A percentile compares a stretch with the other conserved stretches of the same genome.
phyloP scores from a whole-genome alignment of 345 rosid species.

The Dipteronia dyeriana region DNA sequence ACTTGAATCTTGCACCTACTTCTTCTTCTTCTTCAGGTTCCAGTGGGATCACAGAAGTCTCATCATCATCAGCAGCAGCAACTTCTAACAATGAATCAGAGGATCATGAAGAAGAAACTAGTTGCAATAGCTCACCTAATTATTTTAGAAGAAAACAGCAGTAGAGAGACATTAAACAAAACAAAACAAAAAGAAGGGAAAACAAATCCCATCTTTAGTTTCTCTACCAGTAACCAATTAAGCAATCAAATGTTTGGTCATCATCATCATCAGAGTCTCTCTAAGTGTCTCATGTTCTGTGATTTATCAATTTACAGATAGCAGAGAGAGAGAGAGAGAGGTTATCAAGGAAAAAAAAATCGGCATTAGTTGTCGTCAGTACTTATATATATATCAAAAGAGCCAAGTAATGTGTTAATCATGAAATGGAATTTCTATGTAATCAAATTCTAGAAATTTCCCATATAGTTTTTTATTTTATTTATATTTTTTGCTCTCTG shows the following conservation, averaged over 20 bases:
- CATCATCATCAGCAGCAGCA: background rate
- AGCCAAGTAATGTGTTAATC: conserved; percentile 16
- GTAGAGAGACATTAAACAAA: conserved; percentile 16
- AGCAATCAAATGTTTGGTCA: conserved; percentile 35
- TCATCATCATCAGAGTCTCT: conserved; percentile 19
- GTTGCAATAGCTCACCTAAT: conserved; percentile 65
- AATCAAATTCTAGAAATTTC: conserved; percentile 19
- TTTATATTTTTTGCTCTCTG: background rate
- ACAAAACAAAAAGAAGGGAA: background rate
- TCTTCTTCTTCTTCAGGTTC: conserved; percentile 70
- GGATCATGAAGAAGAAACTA: conserved; percentile 69
- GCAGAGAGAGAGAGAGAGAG: conserved; percentile 15
- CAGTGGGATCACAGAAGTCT: conserved; percentile 80
- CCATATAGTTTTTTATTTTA: background rate
- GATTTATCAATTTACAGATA: conserved; percentile 23
- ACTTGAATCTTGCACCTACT: conserved; percentile 60
- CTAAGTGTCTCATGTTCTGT: conserved; percentile 23
- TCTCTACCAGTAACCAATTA: conserved; percentile 31
- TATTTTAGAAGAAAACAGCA: conserved; percentile 54
- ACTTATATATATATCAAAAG: conserved; percentile 5
- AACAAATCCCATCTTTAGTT: conserved; percentile 4
- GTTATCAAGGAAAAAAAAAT: conserved; percentile 15
- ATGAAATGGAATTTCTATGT: background rate
- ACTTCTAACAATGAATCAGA: conserved; percentile 45
- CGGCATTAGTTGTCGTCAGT: conserved; percentile 31